A percentile compares a stretch with the other conserved stretches of the same genome.
Conservation (phyloP, 2,329 filamentous ascomycete genomes). For the Phialophora verrucosa region DNA sequence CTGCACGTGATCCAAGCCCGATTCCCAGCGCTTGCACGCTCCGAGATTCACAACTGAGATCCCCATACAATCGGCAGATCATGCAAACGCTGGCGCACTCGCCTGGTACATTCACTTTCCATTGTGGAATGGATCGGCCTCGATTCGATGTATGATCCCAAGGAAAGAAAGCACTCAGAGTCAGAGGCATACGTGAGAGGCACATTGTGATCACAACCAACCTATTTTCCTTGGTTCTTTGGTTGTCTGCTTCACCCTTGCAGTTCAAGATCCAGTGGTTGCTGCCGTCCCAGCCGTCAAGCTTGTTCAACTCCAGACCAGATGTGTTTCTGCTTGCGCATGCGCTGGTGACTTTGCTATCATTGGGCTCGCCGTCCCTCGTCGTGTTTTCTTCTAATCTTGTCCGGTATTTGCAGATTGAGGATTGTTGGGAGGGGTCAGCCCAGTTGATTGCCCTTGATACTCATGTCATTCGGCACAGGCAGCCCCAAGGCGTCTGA, state of each 20-base stretch:
- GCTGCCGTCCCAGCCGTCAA: not conserved
- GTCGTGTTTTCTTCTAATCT: not conserved
- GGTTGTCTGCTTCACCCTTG: not conserved
- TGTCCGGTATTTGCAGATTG: not conserved
- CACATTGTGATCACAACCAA: not conserved
- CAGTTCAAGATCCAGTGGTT: not conserved
- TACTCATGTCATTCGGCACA: conserved; percentile 8
- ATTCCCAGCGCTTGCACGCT: not conserved
- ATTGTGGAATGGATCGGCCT: not conserved
- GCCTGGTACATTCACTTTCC: not conserved
- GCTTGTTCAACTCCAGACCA: not conserved
- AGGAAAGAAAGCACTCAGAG: not conserved
- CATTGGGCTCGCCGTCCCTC: not conserved
- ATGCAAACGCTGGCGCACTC: not conserved
- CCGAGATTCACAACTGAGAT: not conserved
- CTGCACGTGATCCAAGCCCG: not conserved
- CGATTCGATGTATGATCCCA: not conserved
- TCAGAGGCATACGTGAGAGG: not conserved
- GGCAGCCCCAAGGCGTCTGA: conserved; percentile 13
- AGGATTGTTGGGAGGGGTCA: not conserved
- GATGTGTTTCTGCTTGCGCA: conserved; percentile 1
- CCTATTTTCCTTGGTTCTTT: not conserved
- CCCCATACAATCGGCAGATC: not conserved
- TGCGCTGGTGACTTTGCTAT: not conserved
- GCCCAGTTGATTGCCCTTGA: not conserved